These are phyloP conservation scores for Leptographium flavum DNA, from an alignment of 2,329 filamentous ascomycete genomes.

Conservation along the genomic window DNA sequence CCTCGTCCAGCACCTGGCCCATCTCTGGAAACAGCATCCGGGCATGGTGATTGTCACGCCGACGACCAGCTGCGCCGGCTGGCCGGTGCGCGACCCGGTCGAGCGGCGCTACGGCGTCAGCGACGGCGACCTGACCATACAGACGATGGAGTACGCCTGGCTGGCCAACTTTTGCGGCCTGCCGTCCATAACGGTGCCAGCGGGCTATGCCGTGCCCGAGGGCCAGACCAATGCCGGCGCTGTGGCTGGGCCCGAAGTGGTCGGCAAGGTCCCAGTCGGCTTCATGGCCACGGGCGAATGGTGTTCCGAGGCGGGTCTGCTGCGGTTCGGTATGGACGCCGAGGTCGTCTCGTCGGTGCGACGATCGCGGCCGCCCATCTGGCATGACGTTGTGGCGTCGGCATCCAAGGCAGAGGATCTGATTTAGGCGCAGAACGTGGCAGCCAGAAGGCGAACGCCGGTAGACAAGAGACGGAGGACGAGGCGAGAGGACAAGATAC, in stretches of 20 bases:
- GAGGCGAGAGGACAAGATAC: no score
- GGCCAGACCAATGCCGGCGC: slow-evolving; percentile 16
- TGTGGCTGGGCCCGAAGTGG: slow-evolving; percentile 18
- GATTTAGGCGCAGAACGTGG: no score
- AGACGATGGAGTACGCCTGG: slow-evolving; percentile 36
- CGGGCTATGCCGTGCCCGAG: slow-evolving; percentile 27
- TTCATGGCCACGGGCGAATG: slow-evolving; percentile 42
- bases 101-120: slow-evolving; percentile 28
- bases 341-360: slow-evolving; percentile 24
- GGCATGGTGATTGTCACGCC: slow-evolving; percentile 60
- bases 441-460: no score
- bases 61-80: slow-evolving; percentile 39
- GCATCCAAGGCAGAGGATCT: slow-evolving; percentile 12
- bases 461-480: no score
- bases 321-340: slow-evolving; percentile 32
- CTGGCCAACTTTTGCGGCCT: slow-evolving; percentile 35
- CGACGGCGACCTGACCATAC: slow-evolving; percentile 30
- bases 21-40: slow-evolving; percentile 49
- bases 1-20: slow-evolving; percentile 56
- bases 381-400: slow-evolving; percentile 29
- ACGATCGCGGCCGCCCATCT: slow-evolving; percentile 21
- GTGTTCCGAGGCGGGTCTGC: slow-evolving; percentile 32
- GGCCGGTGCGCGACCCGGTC: slow-evolving; percentile 22
- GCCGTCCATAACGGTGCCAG: slow-evolving; percentile 29
- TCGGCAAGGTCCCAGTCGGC: slow-evolving; percentile 33